These are phyloP conservation scores for Colletotrichum sp. DNA, from an alignment of 2,329 filamentous ascomycete genomes.

Conservation along the genomic window DNA sequence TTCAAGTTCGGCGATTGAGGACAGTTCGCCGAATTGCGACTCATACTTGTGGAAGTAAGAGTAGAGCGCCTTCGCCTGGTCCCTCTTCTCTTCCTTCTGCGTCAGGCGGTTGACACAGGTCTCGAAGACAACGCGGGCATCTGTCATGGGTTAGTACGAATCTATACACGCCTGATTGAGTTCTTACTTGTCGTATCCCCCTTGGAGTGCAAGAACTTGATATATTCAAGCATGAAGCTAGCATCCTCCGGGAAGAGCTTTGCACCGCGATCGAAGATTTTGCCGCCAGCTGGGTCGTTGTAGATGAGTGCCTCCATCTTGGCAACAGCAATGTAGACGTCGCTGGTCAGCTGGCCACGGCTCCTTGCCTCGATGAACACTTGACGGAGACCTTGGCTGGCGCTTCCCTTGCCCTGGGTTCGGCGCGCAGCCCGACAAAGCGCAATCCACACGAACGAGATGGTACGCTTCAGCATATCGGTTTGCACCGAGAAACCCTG, in stretches of 20 bases:
- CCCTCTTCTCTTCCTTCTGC: conserved; percentile 73
- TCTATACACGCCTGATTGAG: too few relatives aligned
- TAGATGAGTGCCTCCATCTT: conserved; percentile 96
- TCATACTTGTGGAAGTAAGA: conserved; percentile 95
- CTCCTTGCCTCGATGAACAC: conserved; percentile 90
- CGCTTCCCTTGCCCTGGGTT: conserved; percentile 80
- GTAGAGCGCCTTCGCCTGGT: conserved; percentile 84
- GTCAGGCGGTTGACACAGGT: conserved; percentile 86
- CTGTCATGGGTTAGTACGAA: conserved; percentile 46
- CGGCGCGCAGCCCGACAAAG: conserved; percentile 93
- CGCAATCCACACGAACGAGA: conserved; percentile 95
- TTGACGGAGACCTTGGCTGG: conserved; percentile 74
- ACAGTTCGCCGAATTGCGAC: conserved; percentile 89
- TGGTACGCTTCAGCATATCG: conserved; percentile 78
- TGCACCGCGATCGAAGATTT: conserved; percentile 94
- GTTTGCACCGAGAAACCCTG: conserved; percentile 76
- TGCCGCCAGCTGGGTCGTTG: conserved; percentile 88
- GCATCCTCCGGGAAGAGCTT: conserved; percentile 95
- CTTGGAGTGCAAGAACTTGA: conserved; percentile 91
- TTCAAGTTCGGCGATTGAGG: conserved; percentile 89
- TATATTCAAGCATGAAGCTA: conserved; percentile 90
- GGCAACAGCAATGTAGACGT: conserved; percentile 93
- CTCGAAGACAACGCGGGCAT: conserved; percentile 95
- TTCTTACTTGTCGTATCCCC: conserved; percentile 90
- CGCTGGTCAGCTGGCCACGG: conserved; percentile 86